Evolutionary conservation across 176 grass and related monocot species (phyloP), one percentile per base, ranked within the genome.

Genomic region (Pharus latifolius): DNA sequence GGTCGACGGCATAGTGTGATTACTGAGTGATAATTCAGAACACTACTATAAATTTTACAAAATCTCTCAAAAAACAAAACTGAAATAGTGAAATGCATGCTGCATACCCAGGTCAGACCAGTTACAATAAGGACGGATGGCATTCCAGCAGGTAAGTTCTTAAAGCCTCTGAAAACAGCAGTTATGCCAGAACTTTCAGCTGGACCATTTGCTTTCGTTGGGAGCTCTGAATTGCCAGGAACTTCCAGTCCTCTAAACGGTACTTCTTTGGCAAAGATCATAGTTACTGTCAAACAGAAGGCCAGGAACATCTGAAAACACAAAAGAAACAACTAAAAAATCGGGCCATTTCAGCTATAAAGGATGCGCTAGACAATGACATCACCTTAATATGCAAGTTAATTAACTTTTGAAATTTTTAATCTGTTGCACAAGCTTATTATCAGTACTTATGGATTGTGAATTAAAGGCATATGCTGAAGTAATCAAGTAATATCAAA

Each of bases 141-240:
- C 95, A 98, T 98, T 63, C 95, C 95, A n/a, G 72, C 3, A 49
- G 95, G 90, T 52, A 94, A 76, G 75, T 94, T 91, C 72, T 78
- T 93, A 57, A 98, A 88, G 67, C 78, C 77, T 45, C 75, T 70
- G 13, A 96, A 63, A 2, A 88, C 23, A 0, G 70, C 59, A 25
- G 88, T n/a, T 48, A 57, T 49, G 2, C 76, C 62, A 18, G 68
- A 69, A 13, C 19, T 46, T 63, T 83, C 74, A 45, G 3, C 70
- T 46, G 69, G 64, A 20, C 72, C 78, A 31, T 78, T 86, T 52
- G 74, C 78, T 65, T 74, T 88, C 11, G 67, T 73, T 53, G 78
- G 77, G 25, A 86, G 83, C 41, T 53, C 67, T 3, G 22, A 18
- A 5, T 63, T 76, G 4, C 35, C 35, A 17, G 15, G 18, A 69